Conservation (phyloP, 257 asterid genomes). For the Eustoma russellianum region DNA sequence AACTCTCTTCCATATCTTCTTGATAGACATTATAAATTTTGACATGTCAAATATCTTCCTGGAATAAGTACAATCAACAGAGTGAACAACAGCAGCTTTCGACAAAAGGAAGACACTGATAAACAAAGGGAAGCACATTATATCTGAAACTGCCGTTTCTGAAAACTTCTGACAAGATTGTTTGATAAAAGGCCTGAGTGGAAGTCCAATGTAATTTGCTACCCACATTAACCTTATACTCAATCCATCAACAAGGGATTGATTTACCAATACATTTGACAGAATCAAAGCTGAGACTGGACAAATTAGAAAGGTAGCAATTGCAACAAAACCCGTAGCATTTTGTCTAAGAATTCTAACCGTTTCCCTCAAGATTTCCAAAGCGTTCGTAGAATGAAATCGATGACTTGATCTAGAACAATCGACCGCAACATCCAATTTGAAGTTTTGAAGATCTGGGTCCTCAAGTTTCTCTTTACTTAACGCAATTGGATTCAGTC, state of each 20-base stretch:
- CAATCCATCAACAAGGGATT: constrained; percentile 44
- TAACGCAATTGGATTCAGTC: constrained; percentile 22
- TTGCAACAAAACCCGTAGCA: constrained; percentile 53
- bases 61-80: constrained; percentile 85
- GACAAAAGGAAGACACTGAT: constrained; percentile 52
- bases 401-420: constrained; percentile 29
- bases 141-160: constrained; percentile 46
- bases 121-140: constrained; percentile 68
- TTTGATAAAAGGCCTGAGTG: constrained; percentile 55
- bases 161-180: constrained; percentile 72
- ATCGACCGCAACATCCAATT: constrained; percentile 29
- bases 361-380: constrained; percentile 75
- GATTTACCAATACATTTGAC: constrained; percentile 65
- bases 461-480: constrained; percentile 31
- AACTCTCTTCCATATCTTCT: constrained; percentile 74
- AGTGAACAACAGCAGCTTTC: constrained; percentile 75
- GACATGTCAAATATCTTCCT: constrained; percentile 46
- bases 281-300: constrained; percentile 68
- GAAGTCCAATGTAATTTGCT: constrained; percentile 71
- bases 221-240: constrained; percentile 45
- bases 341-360: constrained; percentile 76
- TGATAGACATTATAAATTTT: constrained; percentile 35
- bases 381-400: constrained; percentile 53
- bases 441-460: constrained; percentile 24
- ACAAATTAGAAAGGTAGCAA: constrained; percentile 53